Conservation (phyloP, 2,329 filamentous ascomycete genomes). For the Microdochium nivale region DNA sequence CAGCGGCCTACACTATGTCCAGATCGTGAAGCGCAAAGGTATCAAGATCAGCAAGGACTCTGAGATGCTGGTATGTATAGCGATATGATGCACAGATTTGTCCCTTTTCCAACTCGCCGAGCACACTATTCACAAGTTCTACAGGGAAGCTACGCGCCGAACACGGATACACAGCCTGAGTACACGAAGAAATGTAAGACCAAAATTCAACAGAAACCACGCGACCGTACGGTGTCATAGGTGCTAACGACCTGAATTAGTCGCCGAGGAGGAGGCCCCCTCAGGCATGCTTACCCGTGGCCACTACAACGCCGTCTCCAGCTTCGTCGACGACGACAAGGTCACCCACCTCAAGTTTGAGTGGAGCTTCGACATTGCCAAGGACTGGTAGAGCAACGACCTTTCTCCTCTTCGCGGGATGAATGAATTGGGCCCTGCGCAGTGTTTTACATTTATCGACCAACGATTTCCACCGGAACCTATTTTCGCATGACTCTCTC, state of each 20-base stretch:
- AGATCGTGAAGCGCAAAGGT: slow-evolving; percentile 84
- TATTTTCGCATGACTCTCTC: neutral
- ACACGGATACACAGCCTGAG: slow-evolving; percentile 74
- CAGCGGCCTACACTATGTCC: slow-evolving; percentile 90
- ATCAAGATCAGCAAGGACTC: slow-evolving; percentile 85
- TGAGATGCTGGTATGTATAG: slow-evolving; percentile 81
- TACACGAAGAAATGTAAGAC: slow-evolving; percentile 88
- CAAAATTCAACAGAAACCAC: neutral
- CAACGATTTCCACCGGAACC: neutral
- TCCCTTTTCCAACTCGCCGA: neutral
- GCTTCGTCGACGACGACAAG: slow-evolving; percentile 93
- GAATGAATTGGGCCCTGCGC: neutral
- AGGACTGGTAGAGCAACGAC: slow-evolving; percentile 66
- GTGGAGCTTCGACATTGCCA: slow-evolving; percentile 94
- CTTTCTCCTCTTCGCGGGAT: no score
- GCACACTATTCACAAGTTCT: slow-evolving; percentile 14
- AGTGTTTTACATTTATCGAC: neutral
- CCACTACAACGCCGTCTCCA: slow-evolving; percentile 81
- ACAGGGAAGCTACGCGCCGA: slow-evolving; percentile 87
- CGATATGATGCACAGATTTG: neutral
- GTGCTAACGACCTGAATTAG: slow-evolving; percentile 35
- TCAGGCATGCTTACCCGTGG: slow-evolving; percentile 84
- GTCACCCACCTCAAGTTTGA: slow-evolving; percentile 85
- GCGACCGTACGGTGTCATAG: slow-evolving; percentile 2
- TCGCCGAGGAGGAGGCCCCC: slow-evolving; percentile 86